Evolutionary conservation across 2,329 filamentous ascomycete species (phyloP).

Genomic region (Trichoderma semiorbis): DNA sequence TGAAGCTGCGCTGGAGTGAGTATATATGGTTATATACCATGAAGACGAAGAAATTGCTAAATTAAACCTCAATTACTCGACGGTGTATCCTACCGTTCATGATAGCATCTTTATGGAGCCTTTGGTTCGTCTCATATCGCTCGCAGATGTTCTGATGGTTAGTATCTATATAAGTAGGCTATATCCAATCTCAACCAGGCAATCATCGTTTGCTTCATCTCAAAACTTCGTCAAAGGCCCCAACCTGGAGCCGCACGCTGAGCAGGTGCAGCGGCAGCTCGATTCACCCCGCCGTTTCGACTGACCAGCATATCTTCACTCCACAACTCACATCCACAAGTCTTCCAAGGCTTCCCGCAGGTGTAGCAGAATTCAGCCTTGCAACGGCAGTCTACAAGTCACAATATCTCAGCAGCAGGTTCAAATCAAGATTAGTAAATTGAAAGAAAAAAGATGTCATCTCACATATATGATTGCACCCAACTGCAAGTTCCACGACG

Average conservation of each 20-base stretch:
- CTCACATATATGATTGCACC: slow-evolving; percentile 88
- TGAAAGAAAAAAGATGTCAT: slow-evolving; percentile 32
- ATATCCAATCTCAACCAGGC: neutral
- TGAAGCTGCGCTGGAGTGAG: neutral
- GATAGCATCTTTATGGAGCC: neutral
- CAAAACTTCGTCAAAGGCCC: neutral
- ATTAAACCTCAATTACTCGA: neutral
- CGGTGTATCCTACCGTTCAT: neutral
- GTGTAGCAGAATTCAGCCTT: slow-evolving; percentile 83
- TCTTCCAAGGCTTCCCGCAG: slow-evolving; percentile 78
- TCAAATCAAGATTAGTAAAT: neutral
- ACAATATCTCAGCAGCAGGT: slow-evolving; percentile 24
- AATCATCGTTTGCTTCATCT: neutral
- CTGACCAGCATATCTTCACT: neutral
- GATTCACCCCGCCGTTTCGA: neutral
- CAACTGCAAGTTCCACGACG: slow-evolving; percentile 75
- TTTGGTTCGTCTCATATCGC: neutral
- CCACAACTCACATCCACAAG: slow-evolving; percentile 59
- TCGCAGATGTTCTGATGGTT: neutral
- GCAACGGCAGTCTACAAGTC: slow-evolving; percentile 55
- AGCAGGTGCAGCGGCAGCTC: neutral
- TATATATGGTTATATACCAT: neutral
- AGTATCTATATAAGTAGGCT: neutral
- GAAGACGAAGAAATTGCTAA: neutral
- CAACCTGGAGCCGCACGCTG: neutral